Percentiles rank a stretch among this genome's conserved stretches.
Conservation (phyloP, 345 rosid genomes). For the Gossypium thurberi region DNA sequence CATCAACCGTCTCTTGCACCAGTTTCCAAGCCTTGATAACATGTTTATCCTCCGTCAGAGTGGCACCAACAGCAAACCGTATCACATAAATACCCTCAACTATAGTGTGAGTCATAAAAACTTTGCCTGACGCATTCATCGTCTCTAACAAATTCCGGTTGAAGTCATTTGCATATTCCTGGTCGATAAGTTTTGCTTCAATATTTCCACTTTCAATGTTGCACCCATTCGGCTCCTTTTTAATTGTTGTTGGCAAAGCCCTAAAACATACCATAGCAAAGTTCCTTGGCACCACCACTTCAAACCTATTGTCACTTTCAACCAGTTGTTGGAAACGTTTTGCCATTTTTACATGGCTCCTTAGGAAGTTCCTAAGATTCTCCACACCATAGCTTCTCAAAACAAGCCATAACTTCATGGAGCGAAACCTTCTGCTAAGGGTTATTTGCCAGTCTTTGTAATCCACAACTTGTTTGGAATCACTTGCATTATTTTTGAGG, state of each 20-base stretch:
- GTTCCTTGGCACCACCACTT: not conserved
- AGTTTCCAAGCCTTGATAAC: slow-evolving; percentile 30
- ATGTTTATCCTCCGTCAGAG: slow-evolving; percentile 27
- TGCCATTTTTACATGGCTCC: not conserved
- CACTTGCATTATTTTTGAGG: not conserved
- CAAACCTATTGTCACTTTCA: not conserved
- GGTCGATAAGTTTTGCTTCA: not conserved
- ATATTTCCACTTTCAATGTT: too few relatives aligned
- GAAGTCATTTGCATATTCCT: slow-evolving; percentile 17
- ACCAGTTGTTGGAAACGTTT: not conserved
- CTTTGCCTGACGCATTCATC: slow-evolving; percentile 34
- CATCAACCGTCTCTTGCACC: slow-evolving; percentile 19
- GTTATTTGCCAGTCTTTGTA: slow-evolving; percentile 1
- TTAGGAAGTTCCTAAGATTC: not conserved
- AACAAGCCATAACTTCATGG: not conserved
- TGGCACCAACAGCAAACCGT: slow-evolving; percentile 24
- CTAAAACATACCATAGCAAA: not conserved
- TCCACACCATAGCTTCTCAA: not conserved
- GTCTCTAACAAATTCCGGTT: slow-evolving; percentile 28
- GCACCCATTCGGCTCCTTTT: not conserved
- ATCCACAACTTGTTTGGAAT: not conserved
- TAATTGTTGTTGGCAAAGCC: not conserved
- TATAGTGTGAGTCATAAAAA: slow-evolving; percentile 24
- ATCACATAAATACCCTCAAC: slow-evolving; percentile 26
- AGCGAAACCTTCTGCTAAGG: not conserved